phyloP scores from a whole-genome alignment of 2,329 filamentous ascomycete genomes.

The Aspergillus vadensis region DNA sequence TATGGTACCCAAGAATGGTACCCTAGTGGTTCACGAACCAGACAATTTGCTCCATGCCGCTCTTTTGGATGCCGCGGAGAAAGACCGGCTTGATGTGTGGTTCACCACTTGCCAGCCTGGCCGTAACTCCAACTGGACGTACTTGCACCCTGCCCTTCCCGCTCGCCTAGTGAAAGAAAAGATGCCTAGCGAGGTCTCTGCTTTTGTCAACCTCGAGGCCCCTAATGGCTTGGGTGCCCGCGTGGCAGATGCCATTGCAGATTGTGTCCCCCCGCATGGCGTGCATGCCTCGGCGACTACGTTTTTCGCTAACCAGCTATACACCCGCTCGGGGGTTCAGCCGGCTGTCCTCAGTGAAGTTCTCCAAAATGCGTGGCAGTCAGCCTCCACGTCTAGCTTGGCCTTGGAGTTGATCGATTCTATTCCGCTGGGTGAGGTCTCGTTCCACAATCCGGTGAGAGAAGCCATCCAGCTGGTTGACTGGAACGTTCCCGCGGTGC shows the following conservation, averaged over 20 bases:
- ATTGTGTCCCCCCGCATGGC: not conserved
- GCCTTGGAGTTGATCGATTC: not conserved
- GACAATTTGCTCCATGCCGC: not conserved
- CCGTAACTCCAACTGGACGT: not conserved
- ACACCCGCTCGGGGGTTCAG: not conserved
- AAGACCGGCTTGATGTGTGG: not conserved
- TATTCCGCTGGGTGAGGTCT: not conserved
- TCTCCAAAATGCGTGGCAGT: not conserved
- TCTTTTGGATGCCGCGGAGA: not conserved
- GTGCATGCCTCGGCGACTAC: not conserved
- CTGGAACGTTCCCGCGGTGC: not conserved
- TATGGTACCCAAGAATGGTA: not conserved
- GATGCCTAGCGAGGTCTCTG: not conserved
- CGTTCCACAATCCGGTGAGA: not conserved
- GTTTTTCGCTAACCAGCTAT: not conserved
- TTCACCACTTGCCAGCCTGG: not conserved
- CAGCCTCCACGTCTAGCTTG: not conserved
- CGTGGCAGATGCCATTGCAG: not conserved
- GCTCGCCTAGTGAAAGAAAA: not conserved
- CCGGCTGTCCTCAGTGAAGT: not conserved
- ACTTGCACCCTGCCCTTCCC: not conserved
- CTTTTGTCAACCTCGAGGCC: not conserved
- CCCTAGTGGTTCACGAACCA: not conserved
- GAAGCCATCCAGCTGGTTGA: not conserved
- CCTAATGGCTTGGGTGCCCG: not conserved